Conservation (phyloP, 2,329 filamentous ascomycete genomes). For the Botrytis paeoniae region DNA sequence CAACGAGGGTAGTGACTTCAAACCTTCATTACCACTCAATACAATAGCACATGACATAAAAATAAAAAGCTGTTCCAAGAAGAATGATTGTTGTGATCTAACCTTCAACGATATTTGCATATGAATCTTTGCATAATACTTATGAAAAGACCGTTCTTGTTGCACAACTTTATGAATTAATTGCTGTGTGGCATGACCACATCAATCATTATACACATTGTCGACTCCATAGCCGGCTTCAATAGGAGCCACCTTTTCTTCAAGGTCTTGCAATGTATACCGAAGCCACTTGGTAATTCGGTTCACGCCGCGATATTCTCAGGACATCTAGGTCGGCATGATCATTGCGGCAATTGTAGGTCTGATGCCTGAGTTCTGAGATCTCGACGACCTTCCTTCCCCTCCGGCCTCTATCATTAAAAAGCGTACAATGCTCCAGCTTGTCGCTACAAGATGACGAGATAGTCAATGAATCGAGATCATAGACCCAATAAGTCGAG, state of each 20-base stretch:
- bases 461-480: not conserved
- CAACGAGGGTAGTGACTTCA: not conserved
- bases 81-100: too few relatives aligned
- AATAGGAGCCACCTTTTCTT: not conserved
- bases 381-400: not conserved
- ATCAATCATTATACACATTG: not conserved
- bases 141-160: not conserved
- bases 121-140: not conserved
- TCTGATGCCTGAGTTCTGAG: not conserved
- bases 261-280: not conserved
- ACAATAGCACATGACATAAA: not conserved
- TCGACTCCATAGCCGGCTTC: not conserved
- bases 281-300: not conserved
- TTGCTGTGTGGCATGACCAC: not conserved
- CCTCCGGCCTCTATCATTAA: not conserved
- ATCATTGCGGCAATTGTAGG: not conserved
- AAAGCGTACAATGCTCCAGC: not conserved
- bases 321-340: not conserved
- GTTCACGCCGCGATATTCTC: not conserved
- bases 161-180: not conserved
- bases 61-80: too few relatives aligned
- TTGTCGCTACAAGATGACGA: not conserved
- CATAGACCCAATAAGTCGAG: not conserved
- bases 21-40: not conserved
- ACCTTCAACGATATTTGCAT: not conserved